Percentiles rank a stretch among this genome's conserved stretches.
These are phyloP conservation scores for Penicillium sp. DNA, from an alignment of 2,329 filamentous ascomycete species.

Conservation along the genomic window DNA sequence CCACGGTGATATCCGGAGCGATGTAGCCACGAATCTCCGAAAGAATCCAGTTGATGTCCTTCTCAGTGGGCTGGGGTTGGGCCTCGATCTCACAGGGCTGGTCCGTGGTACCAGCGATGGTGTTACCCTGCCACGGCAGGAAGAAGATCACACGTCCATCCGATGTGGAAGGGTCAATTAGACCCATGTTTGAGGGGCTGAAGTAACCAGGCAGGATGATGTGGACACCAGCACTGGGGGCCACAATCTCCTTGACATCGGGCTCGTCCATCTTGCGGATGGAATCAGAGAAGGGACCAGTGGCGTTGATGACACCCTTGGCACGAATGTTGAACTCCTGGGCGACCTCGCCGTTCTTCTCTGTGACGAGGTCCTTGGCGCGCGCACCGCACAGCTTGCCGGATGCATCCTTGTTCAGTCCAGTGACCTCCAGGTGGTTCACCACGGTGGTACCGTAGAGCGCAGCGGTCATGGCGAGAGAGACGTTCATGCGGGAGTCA, in stretches of 20 bases:
- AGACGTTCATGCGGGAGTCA: constrained; percentile 86
- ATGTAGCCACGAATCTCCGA: constrained; percentile 74
- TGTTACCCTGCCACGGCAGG: constrained; percentile 86
- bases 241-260: constrained; percentile 64
- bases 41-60: constrained; percentile 81
- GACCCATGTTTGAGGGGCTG: constrained; percentile 74
- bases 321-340: constrained; percentile 64
- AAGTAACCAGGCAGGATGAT: constrained; percentile 81
- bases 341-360: constrained; percentile 53
- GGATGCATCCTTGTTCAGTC: constrained; percentile 62
- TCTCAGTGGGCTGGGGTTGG: constrained; percentile 68
- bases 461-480: constrained; percentile 78
- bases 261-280: constrained; percentile 78
- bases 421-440: constrained; percentile 74
- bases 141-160: constrained; percentile 89
- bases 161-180: constrained; percentile 77
- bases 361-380: constrained; percentile 61
- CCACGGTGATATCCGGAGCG: constrained; percentile 73
- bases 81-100: constrained; percentile 62
- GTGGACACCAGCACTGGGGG: constrained; percentile 76
- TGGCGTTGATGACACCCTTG: constrained; percentile 78
- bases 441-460: constrained; percentile 73
- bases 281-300: constrained; percentile 76
- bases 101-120: constrained; percentile 81
- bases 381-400: constrained; percentile 66